A percentile compares a stretch with the other conserved stretches of the same genome.
These are phyloP conservation scores for Podosphaera xanthii DNA, from an alignment of 2,329 filamentous ascomycete genomes.

Conservation along the genomic window DNA sequence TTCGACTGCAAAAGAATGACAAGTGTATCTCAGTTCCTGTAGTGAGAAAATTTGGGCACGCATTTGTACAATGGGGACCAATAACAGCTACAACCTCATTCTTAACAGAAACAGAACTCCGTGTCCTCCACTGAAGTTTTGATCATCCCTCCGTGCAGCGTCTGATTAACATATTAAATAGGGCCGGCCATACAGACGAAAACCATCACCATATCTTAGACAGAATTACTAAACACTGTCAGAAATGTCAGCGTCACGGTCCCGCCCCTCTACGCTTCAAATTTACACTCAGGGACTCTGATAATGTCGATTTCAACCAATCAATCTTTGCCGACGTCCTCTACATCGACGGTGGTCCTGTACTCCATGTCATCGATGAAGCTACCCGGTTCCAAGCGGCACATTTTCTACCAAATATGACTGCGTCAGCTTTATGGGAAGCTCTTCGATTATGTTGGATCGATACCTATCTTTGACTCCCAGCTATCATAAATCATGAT, in stretches of 20 bases:
- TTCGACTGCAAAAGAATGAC: not conserved
- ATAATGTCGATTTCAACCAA: constrained; percentile 1
- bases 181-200: not conserved
- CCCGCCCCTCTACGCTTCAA: not conserved
- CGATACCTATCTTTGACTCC: not conserved
- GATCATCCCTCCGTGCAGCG: not conserved
- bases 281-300: not conserved
- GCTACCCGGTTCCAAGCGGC: not conserved
- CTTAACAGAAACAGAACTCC: not conserved
- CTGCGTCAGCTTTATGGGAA: not conserved
- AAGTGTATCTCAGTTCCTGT: not conserved
- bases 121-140: not conserved
- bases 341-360: not conserved
- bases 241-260: not conserved
- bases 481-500: not conserved
- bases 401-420: not conserved
- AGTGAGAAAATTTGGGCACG: not conserved
- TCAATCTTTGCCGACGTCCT: constrained; percentile 2
- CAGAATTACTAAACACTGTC: not conserved
- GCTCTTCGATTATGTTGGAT: no score
- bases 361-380: constrained; percentile 2
- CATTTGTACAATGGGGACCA: not conserved
- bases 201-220: not conserved
- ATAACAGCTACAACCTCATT: not conserved
- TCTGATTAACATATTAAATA: not conserved